phyloP scores from a whole-genome alignment of 2,329 filamentous ascomycete genomes.

The Diaporthe longicolla region DNA sequence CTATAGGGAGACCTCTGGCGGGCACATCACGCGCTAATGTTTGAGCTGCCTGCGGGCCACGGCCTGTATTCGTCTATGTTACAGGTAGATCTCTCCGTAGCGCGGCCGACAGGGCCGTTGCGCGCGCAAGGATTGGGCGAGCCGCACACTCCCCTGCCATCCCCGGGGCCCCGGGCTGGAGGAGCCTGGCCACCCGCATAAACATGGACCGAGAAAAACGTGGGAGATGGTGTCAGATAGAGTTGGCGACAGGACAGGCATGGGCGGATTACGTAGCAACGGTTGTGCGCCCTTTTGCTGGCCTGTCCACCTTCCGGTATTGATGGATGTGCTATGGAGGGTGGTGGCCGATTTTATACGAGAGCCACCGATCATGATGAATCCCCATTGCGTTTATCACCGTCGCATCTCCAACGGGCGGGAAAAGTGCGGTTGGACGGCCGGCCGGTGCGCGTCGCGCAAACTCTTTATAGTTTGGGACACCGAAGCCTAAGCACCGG shows the following conservation, averaged over 20 bases:
- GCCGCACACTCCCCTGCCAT: not conserved
- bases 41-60: conserved; percentile 27
- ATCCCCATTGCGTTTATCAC: too few relatives aligned
- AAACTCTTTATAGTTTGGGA: conserved; percentile 14
- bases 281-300: too few relatives aligned
- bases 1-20: not conserved
- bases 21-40: conserved; percentile 20
- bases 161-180: not conserved
- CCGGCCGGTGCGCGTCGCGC: not conserved
- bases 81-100: conserved; percentile 15
- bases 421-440: not conserved
- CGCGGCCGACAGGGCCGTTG: conserved; percentile 22
- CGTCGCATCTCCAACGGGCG: not conserved
- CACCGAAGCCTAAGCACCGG: conserved; percentile 16
- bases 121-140: conserved; percentile 10
- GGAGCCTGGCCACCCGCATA: conserved; percentile 2
- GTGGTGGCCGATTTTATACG: too few relatives aligned
- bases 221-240: conserved; percentile 27
- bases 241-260: not conserved
- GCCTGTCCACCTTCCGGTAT: too few relatives aligned
- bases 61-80: conserved; percentile 9
- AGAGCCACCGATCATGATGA: too few relatives aligned
- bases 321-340: too few relatives aligned
- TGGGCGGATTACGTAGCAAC: not conserved
- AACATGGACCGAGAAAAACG: conserved; percentile 18